Percentiles rank a stretch among this genome's conserved stretches.
Evolutionary conservation across 2,329 filamentous ascomycete species (phyloP).

Genomic region (Cyanodermella asteris): DNA sequence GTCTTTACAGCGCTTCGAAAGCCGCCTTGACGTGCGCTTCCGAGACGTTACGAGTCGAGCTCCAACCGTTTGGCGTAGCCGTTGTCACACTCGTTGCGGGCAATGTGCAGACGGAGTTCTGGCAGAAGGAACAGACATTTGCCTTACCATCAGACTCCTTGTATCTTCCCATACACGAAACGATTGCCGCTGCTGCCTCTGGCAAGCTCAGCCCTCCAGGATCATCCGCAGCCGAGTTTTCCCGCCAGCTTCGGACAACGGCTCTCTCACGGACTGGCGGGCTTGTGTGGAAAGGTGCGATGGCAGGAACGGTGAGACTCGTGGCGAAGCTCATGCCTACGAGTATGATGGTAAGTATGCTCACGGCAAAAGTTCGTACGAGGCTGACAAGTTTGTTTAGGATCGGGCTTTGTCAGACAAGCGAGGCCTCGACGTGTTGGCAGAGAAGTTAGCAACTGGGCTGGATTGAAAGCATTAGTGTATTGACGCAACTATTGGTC

Average conservation of each 20-base stretch:
- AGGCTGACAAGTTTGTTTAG: no score
- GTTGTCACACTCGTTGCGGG: conserved; percentile 6
- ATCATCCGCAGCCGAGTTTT: conserved; percentile 1
- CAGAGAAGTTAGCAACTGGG: no score
- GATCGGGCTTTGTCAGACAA: no score
- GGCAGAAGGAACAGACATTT: not conserved
- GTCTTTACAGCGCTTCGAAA: conserved; percentile 5
- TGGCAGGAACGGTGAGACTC: conserved; percentile 1
- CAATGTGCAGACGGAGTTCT: conserved; percentile 3
- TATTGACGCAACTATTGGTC: no score
- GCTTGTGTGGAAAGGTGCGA: conserved; percentile 1
- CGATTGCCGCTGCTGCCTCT: conserved; percentile 2
- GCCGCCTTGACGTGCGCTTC: conserved; percentile 2
- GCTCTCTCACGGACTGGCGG: not conserved
- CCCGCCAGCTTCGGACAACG: conserved; percentile 1
- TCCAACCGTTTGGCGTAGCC: conserved; percentile 5
- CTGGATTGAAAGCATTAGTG: no score
- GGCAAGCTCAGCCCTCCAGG: conserved; percentile 1
- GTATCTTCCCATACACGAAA: conserved; percentile 3
- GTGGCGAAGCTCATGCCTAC: conserved; percentile 1
- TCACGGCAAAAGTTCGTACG: no score
- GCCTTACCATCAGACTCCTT: conserved; percentile 2
- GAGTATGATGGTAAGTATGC: conserved; percentile 2
- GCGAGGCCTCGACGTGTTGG: no score
- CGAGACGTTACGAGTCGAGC: conserved; percentile 6